These are phyloP conservation scores for Penicillium sp. DNA, from an alignment of 2,329 filamentous ascomycete genomes.

Conservation along the genomic window DNA sequence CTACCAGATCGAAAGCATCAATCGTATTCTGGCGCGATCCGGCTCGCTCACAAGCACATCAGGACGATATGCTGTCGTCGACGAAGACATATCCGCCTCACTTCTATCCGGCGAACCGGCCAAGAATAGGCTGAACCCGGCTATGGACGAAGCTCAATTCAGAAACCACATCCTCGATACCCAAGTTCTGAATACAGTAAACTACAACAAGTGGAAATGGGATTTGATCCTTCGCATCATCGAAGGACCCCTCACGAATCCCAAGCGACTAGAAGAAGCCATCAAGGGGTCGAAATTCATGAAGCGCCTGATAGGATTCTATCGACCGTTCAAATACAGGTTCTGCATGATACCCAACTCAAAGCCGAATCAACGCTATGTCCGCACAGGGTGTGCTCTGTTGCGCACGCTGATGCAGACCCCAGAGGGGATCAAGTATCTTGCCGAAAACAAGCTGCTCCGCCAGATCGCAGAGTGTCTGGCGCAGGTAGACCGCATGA, in stretches of 20 bases:
- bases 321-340: conserved; percentile 92
- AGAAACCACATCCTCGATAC: conserved; percentile 64
- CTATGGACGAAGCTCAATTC: conserved; percentile 63
- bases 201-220: conserved; percentile 97
- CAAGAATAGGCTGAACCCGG: conserved; percentile 55
- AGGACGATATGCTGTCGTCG: conserved; percentile 40
- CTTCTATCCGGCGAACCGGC: conserved; percentile 37
- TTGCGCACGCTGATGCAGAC: conserved; percentile 84
- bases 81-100: conserved; percentile 44
- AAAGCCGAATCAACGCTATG: conserved; percentile 89
- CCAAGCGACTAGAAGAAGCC: conserved; percentile 88
- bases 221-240: conserved; percentile 85
- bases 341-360: conserved; percentile 90
- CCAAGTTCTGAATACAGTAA: conserved; percentile 81
- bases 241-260: conserved; percentile 84
- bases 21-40: conserved; percentile 82
- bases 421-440: conserved; percentile 75
- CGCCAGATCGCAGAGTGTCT: conserved; percentile 93
- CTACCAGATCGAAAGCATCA: conserved; percentile 97
- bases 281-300: conserved; percentile 95
- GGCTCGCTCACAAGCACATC: conserved; percentile 43
- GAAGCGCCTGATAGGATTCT: conserved; percentile 90
- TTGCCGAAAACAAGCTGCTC: conserved; percentile 87
- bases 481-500: conserved; percentile 87
- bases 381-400: conserved; percentile 81